Evolutionary conservation across 208 protist genomes (phyloP).

Genomic region (Naegleria lovaniensis): DNA sequence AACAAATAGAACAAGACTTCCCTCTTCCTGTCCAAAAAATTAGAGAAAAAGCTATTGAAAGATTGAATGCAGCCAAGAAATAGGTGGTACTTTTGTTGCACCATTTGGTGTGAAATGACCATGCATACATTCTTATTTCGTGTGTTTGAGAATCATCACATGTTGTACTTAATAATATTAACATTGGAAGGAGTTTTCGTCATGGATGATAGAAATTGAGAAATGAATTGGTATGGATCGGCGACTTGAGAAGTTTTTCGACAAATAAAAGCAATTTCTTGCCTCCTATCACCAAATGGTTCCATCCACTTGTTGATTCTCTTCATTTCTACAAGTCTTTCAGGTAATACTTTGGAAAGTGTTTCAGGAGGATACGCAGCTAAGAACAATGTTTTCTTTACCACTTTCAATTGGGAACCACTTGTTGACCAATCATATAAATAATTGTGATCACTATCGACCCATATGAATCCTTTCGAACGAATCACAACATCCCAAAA

Average conservation of each 20-base stretch:
- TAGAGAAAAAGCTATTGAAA: constrained; percentile 31
- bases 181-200: too few relatives aligned
- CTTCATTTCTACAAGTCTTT: neutral
- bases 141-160: too few relatives aligned
- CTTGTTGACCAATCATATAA: neutral
- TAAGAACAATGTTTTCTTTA: neutral
- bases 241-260: neutral
- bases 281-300: neutral
- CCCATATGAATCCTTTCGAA: neutral
- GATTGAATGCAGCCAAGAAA: constrained; percentile 16
- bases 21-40: constrained; percentile 33
- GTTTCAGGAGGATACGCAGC: neutral
- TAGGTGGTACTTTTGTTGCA: neutral
- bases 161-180: too few relatives aligned
- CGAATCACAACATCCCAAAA: neutral
- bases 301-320: neutral
- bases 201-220: neutral
- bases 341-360: neutral
- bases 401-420: neutral
- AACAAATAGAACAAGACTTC: constrained; percentile 38
- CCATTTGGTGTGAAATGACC: too few relatives aligned
- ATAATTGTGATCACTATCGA: neutral
- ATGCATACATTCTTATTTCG: too few relatives aligned
- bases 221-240: neutral
- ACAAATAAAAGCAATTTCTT: neutral